phyloP scores from a whole-genome alignment of 371 early-diverging fungal species.

The Syncephalastrum sp. region DNA sequence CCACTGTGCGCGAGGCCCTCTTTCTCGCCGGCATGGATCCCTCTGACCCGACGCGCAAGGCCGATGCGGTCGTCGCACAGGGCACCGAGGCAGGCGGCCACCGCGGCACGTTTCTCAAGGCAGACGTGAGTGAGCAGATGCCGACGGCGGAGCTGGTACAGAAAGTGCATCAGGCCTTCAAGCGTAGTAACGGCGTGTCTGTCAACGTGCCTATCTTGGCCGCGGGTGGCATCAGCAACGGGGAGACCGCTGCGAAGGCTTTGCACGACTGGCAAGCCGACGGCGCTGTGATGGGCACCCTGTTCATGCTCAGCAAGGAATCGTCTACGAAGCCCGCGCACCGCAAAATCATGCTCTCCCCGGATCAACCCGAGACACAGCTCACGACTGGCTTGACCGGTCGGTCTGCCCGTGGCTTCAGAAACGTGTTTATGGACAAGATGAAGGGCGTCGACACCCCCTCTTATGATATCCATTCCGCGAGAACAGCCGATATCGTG shows the following conservation, averaged over 20 bases:
- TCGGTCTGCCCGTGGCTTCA: conserved; percentile 32
- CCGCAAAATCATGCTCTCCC: conserved; percentile 20
- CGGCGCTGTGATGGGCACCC: conserved; percentile 37
- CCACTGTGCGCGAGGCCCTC: conserved; percentile 36
- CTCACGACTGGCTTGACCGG: conserved; percentile 36
- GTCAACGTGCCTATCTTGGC: conserved; percentile 30
- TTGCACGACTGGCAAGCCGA: conserved; percentile 27
- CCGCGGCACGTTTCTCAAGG: conserved; percentile 32
- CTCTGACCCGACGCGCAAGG: conserved; percentile 21
- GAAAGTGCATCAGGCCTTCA: conserved; percentile 16
- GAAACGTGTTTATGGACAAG: conserved; percentile 33
- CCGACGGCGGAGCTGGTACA: conserved; percentile 18
- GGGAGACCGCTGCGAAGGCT: conserved; percentile 17
- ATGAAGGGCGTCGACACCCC: conserved; percentile 24
- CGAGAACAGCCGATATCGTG: conserved; percentile 41
- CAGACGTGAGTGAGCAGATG: conserved; percentile 13
- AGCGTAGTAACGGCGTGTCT: background rate
- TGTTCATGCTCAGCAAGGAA: conserved; percentile 40
- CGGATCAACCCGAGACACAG: conserved; percentile 15
- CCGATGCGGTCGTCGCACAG: conserved; percentile 43
- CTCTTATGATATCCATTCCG: conserved; percentile 38
- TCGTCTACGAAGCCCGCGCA: conserved; percentile 31
- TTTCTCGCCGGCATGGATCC: conserved; percentile 24
- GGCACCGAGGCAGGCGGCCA: conserved; percentile 49
- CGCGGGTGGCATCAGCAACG: conserved; percentile 43